Base-by-base conservation (phyloP, 1,284 basidiomycete species). In the Cystobasidium slooffiae region DNA sequence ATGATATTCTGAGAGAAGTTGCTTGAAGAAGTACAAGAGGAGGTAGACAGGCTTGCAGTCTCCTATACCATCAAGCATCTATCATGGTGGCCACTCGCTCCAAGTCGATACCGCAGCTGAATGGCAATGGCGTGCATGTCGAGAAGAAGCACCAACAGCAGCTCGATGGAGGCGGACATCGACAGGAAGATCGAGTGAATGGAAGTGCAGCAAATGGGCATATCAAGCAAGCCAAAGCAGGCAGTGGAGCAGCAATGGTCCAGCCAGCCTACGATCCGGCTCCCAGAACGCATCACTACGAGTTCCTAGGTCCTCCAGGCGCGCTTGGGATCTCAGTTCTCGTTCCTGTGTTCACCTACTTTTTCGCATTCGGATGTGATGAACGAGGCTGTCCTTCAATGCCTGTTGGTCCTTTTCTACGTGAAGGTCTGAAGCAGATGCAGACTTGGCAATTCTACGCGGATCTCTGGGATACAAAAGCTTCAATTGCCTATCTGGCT, bases 401-500 rank as follows among this genome's bases (percentile, higher is more conserved):
- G 74, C 79, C 79, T 6, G 37, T 80, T 18, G 56, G 64, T 37
- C 41, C 61, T n/a, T 77, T 78, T 59, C 20, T 76, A 41, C 18
- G 55, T 18, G 20, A 68, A 6, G 78, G 78, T 0, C 74, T 58
- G 43, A 64, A 37, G 39, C 65, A 62, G 31, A 76, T 91, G n/a
- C 83, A 85, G 2, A 82, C 84, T 75, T 79, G 83, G 3, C 80
- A 84, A 12, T 93, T 88, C 87, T 92, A 90, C 90, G 84, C 83
- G 70, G 82, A 85, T 44, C 86, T 97, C 8, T 94, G 90, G 88
- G 94, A 97, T 80, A 87, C 87, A 0, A 84, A 93, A 73, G 94
- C 92, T 0, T 82, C 87, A 18, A 80, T 87, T 39, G 86, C 92
- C 43, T 99, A 98, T 84, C 82, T 91, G 68, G 91, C 82, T 0